Base-by-base conservation (phyloP, 1,139 yeast species). In the Yamadazyma dendronema region DNA sequence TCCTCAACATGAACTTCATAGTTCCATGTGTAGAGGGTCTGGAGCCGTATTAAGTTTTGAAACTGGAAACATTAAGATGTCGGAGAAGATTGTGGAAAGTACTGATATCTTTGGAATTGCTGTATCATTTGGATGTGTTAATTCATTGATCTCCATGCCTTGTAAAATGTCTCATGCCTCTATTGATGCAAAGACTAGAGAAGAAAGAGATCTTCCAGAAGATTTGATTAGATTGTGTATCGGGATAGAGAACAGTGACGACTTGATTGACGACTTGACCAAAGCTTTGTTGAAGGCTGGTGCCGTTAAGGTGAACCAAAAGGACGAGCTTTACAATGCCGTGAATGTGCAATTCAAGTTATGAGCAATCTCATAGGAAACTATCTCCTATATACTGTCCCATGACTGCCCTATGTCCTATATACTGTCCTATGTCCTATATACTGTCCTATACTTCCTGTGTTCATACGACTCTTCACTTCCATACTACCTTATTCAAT, bases 91-190 rank as follows among this genome's bases (percentile, higher is more conserved):
- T 44, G 92, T 89, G 17, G 92, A 86, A 51, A 68, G 72, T 36
- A 79, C 90, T 9, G 79, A 81, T 40, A 70, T 90, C 31, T 90
- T 86, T 68, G 89, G 92, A 27, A 88, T 90, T 47, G 87, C 96
- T 8, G 97, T 90, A 4, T 85, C 95, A 4, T 90, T 90, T 62
- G 97, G 97, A 14, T 85, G 96, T 59, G 96, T 90, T 40, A 87
- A 88, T 63, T 86, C 96, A 14, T 72, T 90, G 53, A 87, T 90
- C 41, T 84, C 94, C 33, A 78, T 89, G 84, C 97, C 97, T 10
- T 87, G 96, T 61, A 79, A 79, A 60, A 89, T 89, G 97, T 86
- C 96, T 2, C 97, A 89, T 57, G 97, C 97, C n/a, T 83, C 96
- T 4, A 89, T 90, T 47, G 96, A 88, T 54, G 84, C 89, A 27